Evolutionary conservation across 2,329 filamentous ascomycete species (phyloP).

Genomic region (Aspergillus uvarum): DNA sequence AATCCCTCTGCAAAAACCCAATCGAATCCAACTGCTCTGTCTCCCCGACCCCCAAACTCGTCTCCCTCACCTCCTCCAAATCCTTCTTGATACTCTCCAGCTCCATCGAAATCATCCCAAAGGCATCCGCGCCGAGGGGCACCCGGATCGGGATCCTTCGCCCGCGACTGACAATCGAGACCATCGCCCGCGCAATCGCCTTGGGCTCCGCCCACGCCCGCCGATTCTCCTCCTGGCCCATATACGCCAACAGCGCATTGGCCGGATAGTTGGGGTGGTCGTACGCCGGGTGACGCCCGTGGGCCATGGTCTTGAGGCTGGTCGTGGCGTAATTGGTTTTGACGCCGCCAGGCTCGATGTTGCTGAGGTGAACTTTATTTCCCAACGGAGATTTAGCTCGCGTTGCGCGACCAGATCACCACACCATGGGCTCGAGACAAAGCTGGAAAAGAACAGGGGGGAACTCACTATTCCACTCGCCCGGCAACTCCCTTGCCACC

Average conservation of each 20-base stretch:
- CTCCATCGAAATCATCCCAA: background rate
- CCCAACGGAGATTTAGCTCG: too few relatives aligned
- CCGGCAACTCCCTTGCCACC: constrained; percentile 21
- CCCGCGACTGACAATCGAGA: constrained; percentile 34
- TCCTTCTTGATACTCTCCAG: background rate
- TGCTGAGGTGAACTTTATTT: constrained; percentile 5
- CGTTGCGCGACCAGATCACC: too few relatives aligned
- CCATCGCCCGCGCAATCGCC: constrained; percentile 40
- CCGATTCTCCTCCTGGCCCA: background rate
- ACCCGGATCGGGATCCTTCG: constrained; percentile 43
- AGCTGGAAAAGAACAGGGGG: too few relatives aligned
- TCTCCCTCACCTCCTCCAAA: background rate
- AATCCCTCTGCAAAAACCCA: background rate
- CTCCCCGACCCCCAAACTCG: background rate
- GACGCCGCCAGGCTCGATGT: constrained; percentile 41
- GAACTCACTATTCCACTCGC: constrained; percentile 38
- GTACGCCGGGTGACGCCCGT: constrained; percentile 5
- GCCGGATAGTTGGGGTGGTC: background rate
- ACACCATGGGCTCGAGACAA: too few relatives aligned
- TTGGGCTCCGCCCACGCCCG: constrained; percentile 18
- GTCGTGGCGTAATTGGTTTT: constrained; percentile 38
- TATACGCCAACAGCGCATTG: background rate
- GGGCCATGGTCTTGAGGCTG: constrained; percentile 3
- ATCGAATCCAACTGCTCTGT: constrained; percentile 3
- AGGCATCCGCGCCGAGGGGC: constrained; percentile 36